phyloP scores from a whole-genome alignment of 1,284 basidiomycete genomes.

The Veloporphyrellus conicus region DNA sequence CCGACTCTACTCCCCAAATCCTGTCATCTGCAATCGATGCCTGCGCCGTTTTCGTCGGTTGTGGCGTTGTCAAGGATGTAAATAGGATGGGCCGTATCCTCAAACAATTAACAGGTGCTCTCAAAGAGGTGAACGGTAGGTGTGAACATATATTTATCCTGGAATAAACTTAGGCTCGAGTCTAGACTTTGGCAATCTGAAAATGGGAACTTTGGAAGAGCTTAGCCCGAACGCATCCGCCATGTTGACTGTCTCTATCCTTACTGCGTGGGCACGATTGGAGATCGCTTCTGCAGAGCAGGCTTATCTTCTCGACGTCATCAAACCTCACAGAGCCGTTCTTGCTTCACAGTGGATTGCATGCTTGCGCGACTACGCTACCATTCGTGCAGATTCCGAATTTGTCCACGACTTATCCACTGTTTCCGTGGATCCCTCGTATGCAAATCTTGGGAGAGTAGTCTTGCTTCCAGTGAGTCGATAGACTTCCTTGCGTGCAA shows the following conservation, averaged over 20 bases:
- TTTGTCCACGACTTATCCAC: slow-evolving; percentile 68
- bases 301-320: slow-evolving; percentile 74
- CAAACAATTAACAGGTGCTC: slow-evolving; percentile 80
- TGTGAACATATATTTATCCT: not conserved
- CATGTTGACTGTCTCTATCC: slow-evolving; percentile 90
- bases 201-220: slow-evolving; percentile 83
- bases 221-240: slow-evolving; percentile 91
- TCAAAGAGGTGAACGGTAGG: slow-evolving; percentile 85
- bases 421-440: slow-evolving; percentile 72
- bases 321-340: slow-evolving; percentile 74
- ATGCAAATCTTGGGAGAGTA: slow-evolving; percentile 84
- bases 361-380: slow-evolving; percentile 86
- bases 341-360: slow-evolving; percentile 88
- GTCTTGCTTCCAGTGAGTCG: slow-evolving; percentile 80
- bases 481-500: not conserved
- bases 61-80: slow-evolving; percentile 91
- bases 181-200: slow-evolving; percentile 76
- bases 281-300: slow-evolving; percentile 77
- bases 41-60: slow-evolving; percentile 93
- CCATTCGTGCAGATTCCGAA: slow-evolving; percentile 85
- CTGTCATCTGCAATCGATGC: slow-evolving; percentile 88
- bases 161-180: slow-evolving; percentile 10
- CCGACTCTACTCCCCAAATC: slow-evolving; percentile 95
- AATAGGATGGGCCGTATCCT: slow-evolving; percentile 90
- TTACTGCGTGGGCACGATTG: slow-evolving; percentile 95